Evolutionary conservation across 106 monocot species (phyloP).

Genomic region (Dendrobium chrysotoxum): DNA sequence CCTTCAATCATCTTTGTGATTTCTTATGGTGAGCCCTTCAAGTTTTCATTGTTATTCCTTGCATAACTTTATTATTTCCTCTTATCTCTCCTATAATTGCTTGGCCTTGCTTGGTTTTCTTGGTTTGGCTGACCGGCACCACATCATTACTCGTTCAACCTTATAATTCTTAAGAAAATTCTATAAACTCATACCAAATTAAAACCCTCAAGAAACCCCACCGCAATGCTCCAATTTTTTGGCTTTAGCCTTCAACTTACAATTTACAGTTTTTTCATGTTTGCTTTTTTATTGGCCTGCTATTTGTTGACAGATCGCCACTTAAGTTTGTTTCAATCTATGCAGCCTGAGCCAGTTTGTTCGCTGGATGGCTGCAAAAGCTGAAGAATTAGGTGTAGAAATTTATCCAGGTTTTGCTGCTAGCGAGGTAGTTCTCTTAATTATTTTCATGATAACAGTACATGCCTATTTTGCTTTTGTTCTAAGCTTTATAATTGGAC

Average conservation of each 20-base stretch:
- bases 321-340: background rate
- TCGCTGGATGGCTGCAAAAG: slow-evolving; percentile 92
- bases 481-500: slow-evolving; percentile 37
- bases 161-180: too few species aligned
- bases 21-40: too few species aligned
- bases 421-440: slow-evolving; percentile 59
- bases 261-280: background rate
- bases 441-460: background rate
- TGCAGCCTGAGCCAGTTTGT: slow-evolving; percentile 88
- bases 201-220: too few species aligned
- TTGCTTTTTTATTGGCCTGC: background rate
- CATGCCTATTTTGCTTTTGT: slow-evolving; percentile 1
- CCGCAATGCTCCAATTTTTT: background rate
- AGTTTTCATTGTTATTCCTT: too few species aligned
- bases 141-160: too few species aligned
- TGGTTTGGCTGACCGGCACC: too few species aligned
- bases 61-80: too few species aligned
- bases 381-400: slow-evolving; percentile 96
- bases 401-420: slow-evolving; percentile 99
- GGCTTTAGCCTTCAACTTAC: background rate
- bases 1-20: too few species aligned
- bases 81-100: too few species aligned
- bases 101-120: too few species aligned
- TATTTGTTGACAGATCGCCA: background rate
- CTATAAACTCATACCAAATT: too few species aligned